Evolutionary conservation across 306 rosid genomes (phyloP).

Genomic region (Lotus japonicus): DNA sequence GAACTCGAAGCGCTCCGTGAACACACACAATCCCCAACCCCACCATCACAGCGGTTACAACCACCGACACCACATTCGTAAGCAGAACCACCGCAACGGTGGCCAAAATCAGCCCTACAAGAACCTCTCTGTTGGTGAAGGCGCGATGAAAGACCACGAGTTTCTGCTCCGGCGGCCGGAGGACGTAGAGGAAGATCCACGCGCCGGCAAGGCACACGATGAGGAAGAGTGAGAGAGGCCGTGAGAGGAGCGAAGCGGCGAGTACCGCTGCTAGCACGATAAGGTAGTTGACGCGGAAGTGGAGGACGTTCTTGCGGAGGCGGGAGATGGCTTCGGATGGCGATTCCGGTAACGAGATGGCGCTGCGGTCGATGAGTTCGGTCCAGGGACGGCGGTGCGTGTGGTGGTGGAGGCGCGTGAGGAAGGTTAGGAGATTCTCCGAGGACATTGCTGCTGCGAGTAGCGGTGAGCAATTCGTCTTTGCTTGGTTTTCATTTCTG

Average conservation of each 20-base stretch:
- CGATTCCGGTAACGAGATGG: constrained; percentile 32
- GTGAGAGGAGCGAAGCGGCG: constrained; percentile 28
- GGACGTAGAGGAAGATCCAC: constrained; percentile 36
- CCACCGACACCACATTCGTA: constrained; percentile 31
- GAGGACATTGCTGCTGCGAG: constrained; percentile 18
- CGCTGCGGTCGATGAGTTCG: constrained; percentile 33
- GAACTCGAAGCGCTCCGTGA: constrained; percentile 40
- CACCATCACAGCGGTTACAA: constrained; percentile 25
- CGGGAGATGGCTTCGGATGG: constrained; percentile 37
- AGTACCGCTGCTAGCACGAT: constrained; percentile 25
- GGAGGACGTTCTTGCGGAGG: constrained; percentile 25
- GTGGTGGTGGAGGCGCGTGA: constrained; percentile 28
- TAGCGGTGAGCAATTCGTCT: not conserved
- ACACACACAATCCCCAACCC: constrained; percentile 22
- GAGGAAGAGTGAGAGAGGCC: constrained; percentile 31
- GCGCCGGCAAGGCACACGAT: constrained; percentile 25
- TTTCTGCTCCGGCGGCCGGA: constrained; percentile 35
- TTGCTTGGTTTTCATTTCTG: not conserved
- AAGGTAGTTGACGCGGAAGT: constrained; percentile 43
- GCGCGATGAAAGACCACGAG: constrained; percentile 21
- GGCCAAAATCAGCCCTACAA: constrained; percentile 14
- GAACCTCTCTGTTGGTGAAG: constrained; percentile 14
- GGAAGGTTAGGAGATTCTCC: constrained; percentile 10
- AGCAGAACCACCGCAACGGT: constrained; percentile 27
- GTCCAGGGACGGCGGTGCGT: constrained; percentile 35